Evolutionary conservation across 768 basidiomycete species (phyloP), one percentile per base, ranked within the genome.

Genomic region (Holtermanniella nyarrowii): DNA sequence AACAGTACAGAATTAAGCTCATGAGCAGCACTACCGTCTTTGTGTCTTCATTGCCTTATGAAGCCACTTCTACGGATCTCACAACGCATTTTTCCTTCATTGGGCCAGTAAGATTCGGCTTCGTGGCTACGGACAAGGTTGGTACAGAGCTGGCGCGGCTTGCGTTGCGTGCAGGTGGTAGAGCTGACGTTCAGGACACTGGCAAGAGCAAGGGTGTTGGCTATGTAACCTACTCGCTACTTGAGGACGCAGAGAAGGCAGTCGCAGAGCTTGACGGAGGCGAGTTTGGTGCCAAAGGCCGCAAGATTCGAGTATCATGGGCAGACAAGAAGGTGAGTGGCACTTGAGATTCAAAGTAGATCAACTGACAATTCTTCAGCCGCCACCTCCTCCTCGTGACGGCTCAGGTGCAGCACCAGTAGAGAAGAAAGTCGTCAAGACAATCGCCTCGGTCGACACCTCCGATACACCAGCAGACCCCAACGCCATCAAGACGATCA

Each of bases 61-160:
- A 82, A 40, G 87, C 83, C 51, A 96, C 95, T 7, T 87, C 88
- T 5, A 83, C 82, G 44, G 89, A 95, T 72, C 77, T 97, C 24
- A 81, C 87, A 61, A 89, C 90, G 0, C 79, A 91, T 20, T 95
- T 96, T 75, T 96, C 91, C 5, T 88, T 91, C 70, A 80, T 95
- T 57, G 95, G 89, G 0, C 95, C 95, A 24, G 86, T 99, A 14
- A 80, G 89, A 31, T 83, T 85, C 18, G 91, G 90, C 0, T 97
- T 99, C 63, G 83, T 99, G 5, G 95, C 96, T 18, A 80, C 82
- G 12, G 84, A 90, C 49, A 81, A 79, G 5, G 83, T 78, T 26
- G 79, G 80, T 0, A 81, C 45, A 50, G 7, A 3, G 54, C 21
- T 27, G 41, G 13, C 53, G 31, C 31, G 45, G 39, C 24, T 48